phyloP scores from a whole-genome alignment of 2,329 filamentous ascomycete species.

The Rugonectria rugulosa region DNA sequence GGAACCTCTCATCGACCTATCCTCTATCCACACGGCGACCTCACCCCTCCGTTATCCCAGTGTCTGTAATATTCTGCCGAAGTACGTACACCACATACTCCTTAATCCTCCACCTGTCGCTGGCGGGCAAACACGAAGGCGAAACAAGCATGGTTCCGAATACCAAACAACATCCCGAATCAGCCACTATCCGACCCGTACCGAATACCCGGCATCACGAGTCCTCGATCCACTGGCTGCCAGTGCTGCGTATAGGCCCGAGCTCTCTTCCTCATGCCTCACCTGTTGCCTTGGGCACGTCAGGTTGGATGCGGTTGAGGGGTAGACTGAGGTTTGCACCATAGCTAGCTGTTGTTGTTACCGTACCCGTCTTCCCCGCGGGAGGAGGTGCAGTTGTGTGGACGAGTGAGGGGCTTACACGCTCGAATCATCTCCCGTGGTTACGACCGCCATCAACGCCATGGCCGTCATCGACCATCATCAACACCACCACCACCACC shows the following conservation, averaged over 20 bases:
- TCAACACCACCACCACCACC: background rate
- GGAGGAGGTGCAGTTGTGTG: background rate
- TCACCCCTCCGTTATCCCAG: no score
- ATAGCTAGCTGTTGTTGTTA: background rate
- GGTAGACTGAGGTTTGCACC: background rate
- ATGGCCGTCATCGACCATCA: background rate
- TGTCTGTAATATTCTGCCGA: no score
- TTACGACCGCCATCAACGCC: slow-evolving; percentile 6
- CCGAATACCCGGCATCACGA: slow-evolving; percentile 17
- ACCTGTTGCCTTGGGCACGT: background rate
- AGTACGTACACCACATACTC: no score
- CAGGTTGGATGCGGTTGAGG: background rate
- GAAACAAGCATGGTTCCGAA: background rate
- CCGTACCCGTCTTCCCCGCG: background rate
- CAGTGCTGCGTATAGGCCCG: background rate
- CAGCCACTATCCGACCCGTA: slow-evolving; percentile 3
- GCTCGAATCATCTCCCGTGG: background rate
- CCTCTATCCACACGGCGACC: no score
- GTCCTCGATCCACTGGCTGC: slow-evolving; percentile 1
- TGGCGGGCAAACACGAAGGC: no score
- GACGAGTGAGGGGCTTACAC: background rate
- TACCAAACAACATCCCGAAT: background rate
- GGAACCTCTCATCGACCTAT: no score
- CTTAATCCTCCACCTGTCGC: no score
- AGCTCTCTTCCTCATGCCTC: background rate